Evolutionary conservation across 2,329 filamentous ascomycete genomes (phyloP).

Genomic region (Aureobasidium melanogenum): DNA sequence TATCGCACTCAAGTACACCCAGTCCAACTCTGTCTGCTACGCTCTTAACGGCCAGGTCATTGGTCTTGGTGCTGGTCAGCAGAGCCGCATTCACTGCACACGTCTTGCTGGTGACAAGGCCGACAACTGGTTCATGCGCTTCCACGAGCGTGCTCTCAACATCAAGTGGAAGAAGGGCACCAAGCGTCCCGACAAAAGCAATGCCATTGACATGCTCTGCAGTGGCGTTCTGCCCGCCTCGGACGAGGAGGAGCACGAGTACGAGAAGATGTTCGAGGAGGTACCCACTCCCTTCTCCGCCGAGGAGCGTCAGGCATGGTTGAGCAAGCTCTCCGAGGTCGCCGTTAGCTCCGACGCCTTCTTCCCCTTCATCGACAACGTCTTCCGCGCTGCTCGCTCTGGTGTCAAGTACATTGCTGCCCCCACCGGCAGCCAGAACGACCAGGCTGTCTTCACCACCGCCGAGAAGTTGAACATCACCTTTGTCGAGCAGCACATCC

Average conservation of each 20-base stretch:
- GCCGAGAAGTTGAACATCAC: slow-evolving; percentile 87
- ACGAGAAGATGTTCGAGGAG: slow-evolving; percentile 83
- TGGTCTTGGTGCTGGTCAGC: slow-evolving; percentile 90
- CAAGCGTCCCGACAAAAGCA: slow-evolving; percentile 95
- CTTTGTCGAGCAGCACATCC: slow-evolving; percentile 89
- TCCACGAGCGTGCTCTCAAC: slow-evolving; percentile 78
- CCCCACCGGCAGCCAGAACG: slow-evolving; percentile 82
- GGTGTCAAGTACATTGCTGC: slow-evolving; percentile 95
- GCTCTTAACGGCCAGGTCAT: slow-evolving; percentile 88
- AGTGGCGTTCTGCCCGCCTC: slow-evolving; percentile 79
- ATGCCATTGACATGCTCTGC: slow-evolving; percentile 91
- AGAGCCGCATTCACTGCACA: slow-evolving; percentile 97
- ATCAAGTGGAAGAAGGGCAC: slow-evolving; percentile 97
- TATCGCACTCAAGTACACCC: slow-evolving; percentile 96
- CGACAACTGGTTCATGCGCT: slow-evolving; percentile 99
- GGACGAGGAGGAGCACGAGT: slow-evolving; percentile 75
- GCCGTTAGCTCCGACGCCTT: slow-evolving; percentile 92
- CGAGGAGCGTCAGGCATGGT: slow-evolving; percentile 80
- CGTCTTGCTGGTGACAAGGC: slow-evolving; percentile 95
- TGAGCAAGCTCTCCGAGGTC: slow-evolving; percentile 70
- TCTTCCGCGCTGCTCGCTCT: slow-evolving; percentile 81
- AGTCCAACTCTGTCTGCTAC: slow-evolving; percentile 98
- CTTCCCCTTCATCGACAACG: slow-evolving; percentile 98
- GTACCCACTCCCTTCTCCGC: slow-evolving; percentile 74
- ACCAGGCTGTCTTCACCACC: slow-evolving; percentile 72